A percentile compares a stretch with the other conserved stretches of the same genome.
These are phyloP conservation scores for Glonium stellatum DNA, from an alignment of 495 filamentous ascomycete species.

Conservation along the genomic window DNA sequence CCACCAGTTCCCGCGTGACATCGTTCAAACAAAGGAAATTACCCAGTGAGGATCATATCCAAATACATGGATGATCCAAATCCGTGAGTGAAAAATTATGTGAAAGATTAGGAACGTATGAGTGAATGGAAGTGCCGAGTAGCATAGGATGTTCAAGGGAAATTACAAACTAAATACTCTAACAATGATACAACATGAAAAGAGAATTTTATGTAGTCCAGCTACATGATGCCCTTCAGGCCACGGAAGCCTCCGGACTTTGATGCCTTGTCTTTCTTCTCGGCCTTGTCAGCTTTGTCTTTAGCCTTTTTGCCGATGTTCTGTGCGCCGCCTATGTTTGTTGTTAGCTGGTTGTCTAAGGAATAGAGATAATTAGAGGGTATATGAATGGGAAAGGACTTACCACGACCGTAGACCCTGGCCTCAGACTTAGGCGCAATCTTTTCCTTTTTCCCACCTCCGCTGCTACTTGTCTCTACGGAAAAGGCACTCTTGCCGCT, in stretches of 20 bases:
- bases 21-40: too few species aligned
- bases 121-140: too few species aligned
- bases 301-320: slow-evolving; percentile 35
- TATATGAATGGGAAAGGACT: slow-evolving; percentile 8
- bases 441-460: slow-evolving; percentile 29
- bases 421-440: slow-evolving; percentile 32
- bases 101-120: too few species aligned
- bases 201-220: background rate
- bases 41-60: too few species aligned
- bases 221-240: slow-evolving; percentile 26
- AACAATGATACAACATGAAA: background rate
- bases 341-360: slow-evolving; percentile 7
- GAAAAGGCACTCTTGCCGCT: slow-evolving; percentile 30
- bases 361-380: background rate
- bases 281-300: slow-evolving; percentile 16
- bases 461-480: slow-evolving; percentile 22
- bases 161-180: too few species aligned
- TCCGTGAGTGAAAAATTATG: too few species aligned
- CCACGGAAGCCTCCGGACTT: slow-evolving; percentile 27
- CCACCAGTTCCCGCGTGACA: too few species aligned
- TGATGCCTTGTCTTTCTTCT: slow-evolving; percentile 18
- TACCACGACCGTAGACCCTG: slow-evolving; percentile 37
- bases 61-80: too few species aligned
- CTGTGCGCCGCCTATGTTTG: slow-evolving; percentile 35
- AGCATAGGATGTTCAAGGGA: too few species aligned